Evolutionary conservation across 192 early-diverging fungal species (phyloP).

Genomic region (Helicostylum pulchrum): DNA sequence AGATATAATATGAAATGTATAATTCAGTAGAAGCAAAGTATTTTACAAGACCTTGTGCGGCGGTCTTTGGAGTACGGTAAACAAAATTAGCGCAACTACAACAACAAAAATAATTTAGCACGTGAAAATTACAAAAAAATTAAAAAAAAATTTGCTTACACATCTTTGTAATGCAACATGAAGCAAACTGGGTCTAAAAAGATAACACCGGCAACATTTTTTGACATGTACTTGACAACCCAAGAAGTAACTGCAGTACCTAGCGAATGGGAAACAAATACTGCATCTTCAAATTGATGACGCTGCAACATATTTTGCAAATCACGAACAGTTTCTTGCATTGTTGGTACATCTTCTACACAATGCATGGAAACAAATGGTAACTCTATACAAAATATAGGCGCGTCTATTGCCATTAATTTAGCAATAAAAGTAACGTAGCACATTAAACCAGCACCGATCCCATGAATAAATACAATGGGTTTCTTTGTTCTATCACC

Average conservation of each 20-base stretch:
- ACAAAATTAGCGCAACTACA: conserved; percentile 59
- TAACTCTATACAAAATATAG: conserved; percentile 53
- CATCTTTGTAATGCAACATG: conserved; percentile 56
- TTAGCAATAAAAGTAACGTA: conserved; percentile 51
- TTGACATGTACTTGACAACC: conserved; percentile 52
- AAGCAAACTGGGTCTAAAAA: conserved; percentile 68
- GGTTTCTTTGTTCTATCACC: conserved; percentile 26
- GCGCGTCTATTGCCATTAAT: conserved; percentile 39
- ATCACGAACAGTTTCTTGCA: conserved; percentile 52
- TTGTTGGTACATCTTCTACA: conserved; percentile 52
- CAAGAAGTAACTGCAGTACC: conserved; percentile 62
- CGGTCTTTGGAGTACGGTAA: conserved; percentile 42
- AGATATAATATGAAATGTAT: conserved; percentile 60
- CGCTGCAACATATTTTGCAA: conserved; percentile 52
- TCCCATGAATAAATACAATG: conserved; percentile 57
- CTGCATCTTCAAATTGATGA: conserved; percentile 52
- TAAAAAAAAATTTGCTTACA: conserved; percentile 30
- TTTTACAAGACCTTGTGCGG: conserved; percentile 47
- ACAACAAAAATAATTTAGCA: not conserved
- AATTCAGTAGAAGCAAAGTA: conserved; percentile 62
- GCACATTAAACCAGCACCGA: conserved; percentile 58
- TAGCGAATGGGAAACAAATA: conserved; percentile 65
- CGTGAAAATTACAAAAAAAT: not conserved
- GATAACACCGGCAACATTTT: conserved; percentile 50
- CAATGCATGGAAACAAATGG: conserved; percentile 66